Evolutionary conservation across 257 asterid species (phyloP), one percentile per base, ranked within the genome.

Genomic region (Solanum neorickii): DNA sequence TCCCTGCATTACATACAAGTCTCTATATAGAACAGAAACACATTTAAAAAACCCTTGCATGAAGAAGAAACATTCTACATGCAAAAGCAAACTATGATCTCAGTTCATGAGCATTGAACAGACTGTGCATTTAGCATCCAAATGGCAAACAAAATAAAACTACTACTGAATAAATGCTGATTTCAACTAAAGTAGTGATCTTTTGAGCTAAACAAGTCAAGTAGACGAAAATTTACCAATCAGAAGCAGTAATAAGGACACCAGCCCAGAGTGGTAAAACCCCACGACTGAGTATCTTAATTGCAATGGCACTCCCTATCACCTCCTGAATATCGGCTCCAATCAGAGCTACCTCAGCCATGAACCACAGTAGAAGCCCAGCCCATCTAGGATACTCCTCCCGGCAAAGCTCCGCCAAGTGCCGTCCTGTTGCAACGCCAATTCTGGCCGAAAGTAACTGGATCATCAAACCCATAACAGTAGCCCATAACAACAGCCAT

Each of bases 261-360:
- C 99, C 99, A 88, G 90, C 98, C 98, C 98, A 95, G 23, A 95
- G 88, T 7, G 98, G 99, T 18, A 96, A 84, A 83, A 91, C 77
- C 15, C 98, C 99, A 13, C 91, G 92, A 90, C 98, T 96, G 84
- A 96, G 91, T 91, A 96, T 96, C 92, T 94, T 92, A 68, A 96
- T 94, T 35, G 99, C 99, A 88, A 96, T 96, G 18, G 99, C 98
- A 90, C 99, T 96, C 20, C 99, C 99, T 49, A 96, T 96, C 41
- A 96, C 99, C 92, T 96, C 99, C 90, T 96, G 99, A 90, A 96
- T 96, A 92, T 96, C 99, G 7, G 99, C 99, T 62, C 96, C 99
- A 84, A 96, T 94, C 89, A 96, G 82, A 31, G 99, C 99, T 76
- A 96, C 60, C 94, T 96, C 99, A 84, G 99, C 98, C 99, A 96